Evolutionary conservation across 1,139 yeast genomes (phyloP).

Genomic region (Geotrichum histeridarum): DNA sequence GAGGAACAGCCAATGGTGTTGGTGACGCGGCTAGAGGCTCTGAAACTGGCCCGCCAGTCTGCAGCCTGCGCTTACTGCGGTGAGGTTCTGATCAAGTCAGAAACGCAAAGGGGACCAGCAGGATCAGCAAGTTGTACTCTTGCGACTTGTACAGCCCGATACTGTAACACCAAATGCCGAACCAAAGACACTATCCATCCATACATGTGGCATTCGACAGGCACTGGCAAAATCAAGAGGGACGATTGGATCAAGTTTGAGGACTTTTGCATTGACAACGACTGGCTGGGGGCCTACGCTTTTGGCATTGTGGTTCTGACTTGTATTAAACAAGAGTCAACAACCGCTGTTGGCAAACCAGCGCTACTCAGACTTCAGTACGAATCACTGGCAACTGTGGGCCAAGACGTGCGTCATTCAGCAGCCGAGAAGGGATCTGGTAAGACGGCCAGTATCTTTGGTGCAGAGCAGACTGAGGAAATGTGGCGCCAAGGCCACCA

Average conservation of each 20-base stretch:
- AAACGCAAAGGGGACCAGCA: conserved; percentile 2
- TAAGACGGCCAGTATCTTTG: conserved; percentile 41
- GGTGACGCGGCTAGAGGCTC: conserved; percentile 66
- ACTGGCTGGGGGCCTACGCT: conserved; percentile 67
- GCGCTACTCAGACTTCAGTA: conserved; percentile 43
- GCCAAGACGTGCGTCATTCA: conserved; percentile 56
- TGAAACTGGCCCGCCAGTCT: conserved; percentile 57
- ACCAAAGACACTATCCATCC: conserved; percentile 45
- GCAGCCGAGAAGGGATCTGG: not conserved
- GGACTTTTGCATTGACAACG: conserved; percentile 57
- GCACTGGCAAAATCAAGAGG: conserved; percentile 39
- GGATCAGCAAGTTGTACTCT: conserved; percentile 10
- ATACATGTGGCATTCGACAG: conserved; percentile 49
- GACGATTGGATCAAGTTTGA: conserved; percentile 55
- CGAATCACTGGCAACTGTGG: conserved; percentile 61
- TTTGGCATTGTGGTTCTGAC: conserved; percentile 55
- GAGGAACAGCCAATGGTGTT: conserved; percentile 58
- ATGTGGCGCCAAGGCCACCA: conserved; percentile 58
- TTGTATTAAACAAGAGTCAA: conserved; percentile 66
- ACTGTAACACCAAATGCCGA: conserved; percentile 28
- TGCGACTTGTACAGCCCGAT: conserved; percentile 28
- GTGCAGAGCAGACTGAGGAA: conserved; percentile 51
- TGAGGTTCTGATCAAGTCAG: not conserved
- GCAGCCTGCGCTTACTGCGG: conserved; percentile 73
- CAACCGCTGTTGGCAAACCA: conserved; percentile 46